These are phyloP conservation scores for Nothophoma quercina DNA, from an alignment of 2,329 filamentous ascomycete genomes.

Conservation along the genomic window DNA sequence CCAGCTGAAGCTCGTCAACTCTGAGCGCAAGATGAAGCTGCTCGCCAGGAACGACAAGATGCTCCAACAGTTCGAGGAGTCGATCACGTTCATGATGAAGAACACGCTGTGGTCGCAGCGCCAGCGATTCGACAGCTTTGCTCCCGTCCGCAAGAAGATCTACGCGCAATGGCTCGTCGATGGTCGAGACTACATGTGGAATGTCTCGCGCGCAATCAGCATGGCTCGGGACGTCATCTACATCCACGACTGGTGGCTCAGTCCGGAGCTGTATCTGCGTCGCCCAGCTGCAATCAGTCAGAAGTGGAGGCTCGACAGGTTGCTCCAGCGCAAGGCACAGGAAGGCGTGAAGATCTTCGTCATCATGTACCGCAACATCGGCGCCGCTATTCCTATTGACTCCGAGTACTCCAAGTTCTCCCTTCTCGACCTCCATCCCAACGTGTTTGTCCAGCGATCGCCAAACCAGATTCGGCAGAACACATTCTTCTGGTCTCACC, in stretches of 20 bases:
- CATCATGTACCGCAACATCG: slow-evolving; percentile 97
- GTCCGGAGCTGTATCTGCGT: slow-evolving; percentile 93
- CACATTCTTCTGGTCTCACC: slow-evolving; percentile 98
- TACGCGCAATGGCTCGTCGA: slow-evolving; percentile 98
- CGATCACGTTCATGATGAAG: slow-evolving; percentile 83
- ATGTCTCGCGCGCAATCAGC: slow-evolving; percentile 93
- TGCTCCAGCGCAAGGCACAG: slow-evolving; percentile 90
- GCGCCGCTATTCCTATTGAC: slow-evolving; percentile 95
- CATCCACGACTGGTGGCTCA: slow-evolving; percentile 99
- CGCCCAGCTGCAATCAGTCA: slow-evolving; percentile 94
- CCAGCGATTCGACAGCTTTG: slow-evolving; percentile 92
- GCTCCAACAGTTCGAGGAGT: slow-evolving; percentile 91
- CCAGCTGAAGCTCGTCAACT: slow-evolving; percentile 85
- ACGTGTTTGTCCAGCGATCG: slow-evolving; percentile 94
- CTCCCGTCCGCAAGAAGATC: slow-evolving; percentile 83
- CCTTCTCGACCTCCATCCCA: slow-evolving; percentile 91
- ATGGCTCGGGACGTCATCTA: slow-evolving; percentile 98
- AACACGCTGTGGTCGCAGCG: slow-evolving; percentile 82
- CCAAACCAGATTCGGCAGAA: slow-evolving; percentile 99
- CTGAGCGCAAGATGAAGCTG: slow-evolving; percentile 89
- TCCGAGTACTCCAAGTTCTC: slow-evolving; percentile 98
- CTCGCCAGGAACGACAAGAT: slow-evolving; percentile 90
- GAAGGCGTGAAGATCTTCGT: slow-evolving; percentile 98
- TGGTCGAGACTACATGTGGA: slow-evolving; percentile 99
- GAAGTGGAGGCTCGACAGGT: slow-evolving; percentile 93